Base-by-base conservation (phyloP, 345 rosid genomes). In the Pugionium dolabratum region DNA sequence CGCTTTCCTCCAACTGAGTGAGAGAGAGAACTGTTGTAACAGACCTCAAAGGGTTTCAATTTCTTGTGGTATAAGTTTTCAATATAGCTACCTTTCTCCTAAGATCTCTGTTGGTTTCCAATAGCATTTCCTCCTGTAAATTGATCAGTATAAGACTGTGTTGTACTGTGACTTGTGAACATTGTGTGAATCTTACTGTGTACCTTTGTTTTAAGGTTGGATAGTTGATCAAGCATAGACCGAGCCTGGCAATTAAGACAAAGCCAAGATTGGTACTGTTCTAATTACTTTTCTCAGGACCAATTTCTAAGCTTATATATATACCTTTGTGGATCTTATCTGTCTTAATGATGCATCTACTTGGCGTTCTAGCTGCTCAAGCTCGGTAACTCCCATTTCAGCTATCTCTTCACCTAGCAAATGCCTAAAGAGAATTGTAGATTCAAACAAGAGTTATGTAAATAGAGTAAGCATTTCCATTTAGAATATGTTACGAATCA, bases 371-470 rank as follows among this genome's bases (percentile, higher is more conserved):
- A 90, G 85, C 71, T 86, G 84, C 72, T 90, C 93, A 47, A 90
- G 93, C 60, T 86, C 95, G 75, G 76, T 83, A 1, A 83, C 54
- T 70, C 67, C 74, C 28, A 90, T 66, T 0, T 78, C 78, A 4
- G 78, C 82, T 72, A 90, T 54, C 62, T 88, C 96, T 75, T 90
- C 95, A 42, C 97, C 97, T 62, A 86, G 86, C 50, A 90, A 77
- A 77, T 88, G 86, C 79, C 97, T 90, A 58, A 35, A 60, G 4
- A 48, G n/a, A 59, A 49, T 18, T 18, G 30, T 49, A 59, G 1
- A 5, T 18, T 58, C 42, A 18, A 50, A 39, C 29, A 34, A 49
- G 18, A 27, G 27, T 42, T 33, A 5, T 7, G 8, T 43, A 32
- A 44, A 2, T 30, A n/a, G 39, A 51, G 36, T 25, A 37, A 25